Evolutionary conservation across 225 moss, liverwort and hornwort species (phyloP), one percentile per base, ranked within the genome.

Genomic region (Takakia lepidozioides): DNA sequence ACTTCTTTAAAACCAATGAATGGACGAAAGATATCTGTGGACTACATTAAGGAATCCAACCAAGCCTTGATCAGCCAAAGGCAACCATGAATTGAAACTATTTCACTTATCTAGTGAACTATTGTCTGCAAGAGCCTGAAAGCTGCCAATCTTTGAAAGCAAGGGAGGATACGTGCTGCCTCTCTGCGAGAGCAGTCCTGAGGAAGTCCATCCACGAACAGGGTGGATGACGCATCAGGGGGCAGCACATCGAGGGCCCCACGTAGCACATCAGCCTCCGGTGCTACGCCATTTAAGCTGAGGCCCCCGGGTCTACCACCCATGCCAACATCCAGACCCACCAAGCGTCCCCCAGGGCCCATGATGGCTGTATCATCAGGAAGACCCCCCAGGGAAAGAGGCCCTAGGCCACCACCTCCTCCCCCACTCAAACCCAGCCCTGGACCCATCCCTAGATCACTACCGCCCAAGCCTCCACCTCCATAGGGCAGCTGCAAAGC

Each of bases 1-100:
- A 98, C 95, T 74, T 98, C 95, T 54, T 98, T 98, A 27, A 98
- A 98, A 51, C 95, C 95, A 51, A 98, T 98, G 19, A 98, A 98
- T 8, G 95, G 95, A 35, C 95, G 91, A 40, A 98, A 98, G 30
- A 98, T 98, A 58, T 98, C 88, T 88, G 65, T 27, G 36, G 32
- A n/a, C n/a, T n/a, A n/a, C n/a, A n/a, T n/a, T n/a, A n/a, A n/a
- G n/a, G n/a, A n/a, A n/a, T n/a, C n/a, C n/a, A n/a, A n/a, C n/a
- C n/a, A n/a, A n/a, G n/a, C n/a, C n/a, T n/a, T n/a, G n/a, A n/a
- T n/a, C n/a, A n/a, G n/a, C n/a, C n/a, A n/a, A n/a, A n/a, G n/a
- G n/a, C n/a, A n/a, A n/a, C n/a, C n/a, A n/a, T n/a, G n/a, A n/a
- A n/a, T n/a, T n/a, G n/a, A n/a, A n/a, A n/a, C n/a, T n/a, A n/a